Conservation (phyloP, 1,284 basidiomycete species). For the Malassezia sp. region DNA sequence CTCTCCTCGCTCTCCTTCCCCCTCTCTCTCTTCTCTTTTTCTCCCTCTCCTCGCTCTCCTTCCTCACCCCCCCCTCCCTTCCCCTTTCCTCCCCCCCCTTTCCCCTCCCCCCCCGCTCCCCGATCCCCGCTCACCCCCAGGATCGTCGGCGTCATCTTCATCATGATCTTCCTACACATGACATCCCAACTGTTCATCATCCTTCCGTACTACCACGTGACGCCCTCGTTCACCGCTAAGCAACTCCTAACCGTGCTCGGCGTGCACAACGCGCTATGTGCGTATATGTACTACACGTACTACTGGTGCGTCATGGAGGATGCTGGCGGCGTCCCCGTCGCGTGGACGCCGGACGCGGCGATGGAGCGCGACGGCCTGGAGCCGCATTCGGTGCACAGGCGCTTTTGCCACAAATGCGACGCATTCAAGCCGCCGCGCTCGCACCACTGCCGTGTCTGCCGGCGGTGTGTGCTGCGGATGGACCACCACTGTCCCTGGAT, state of each 20-base stretch:
- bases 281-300: constrained; percentile 33
- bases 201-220: constrained; percentile 28
- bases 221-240: constrained; percentile 41
- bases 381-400: constrained; percentile 12
- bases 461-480: constrained; percentile 60
- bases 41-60: no score
- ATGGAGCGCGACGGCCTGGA: constrained; percentile 1
- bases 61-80: no score
- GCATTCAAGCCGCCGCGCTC: constrained; percentile 60
- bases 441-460: constrained; percentile 66
- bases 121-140: constrained; percentile 11
- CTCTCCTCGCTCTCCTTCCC: no score
- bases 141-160: constrained; percentile 18
- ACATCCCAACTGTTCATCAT: constrained; percentile 36
- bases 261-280: constrained; percentile 63
- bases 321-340: constrained; percentile 32
- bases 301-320: constrained; percentile 27
- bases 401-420: constrained; percentile 44
- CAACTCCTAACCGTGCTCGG: constrained; percentile 62
- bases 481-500: constrained; percentile 64
- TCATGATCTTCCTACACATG: constrained; percentile 33
- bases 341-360: constrained; percentile 26
- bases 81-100: no score
- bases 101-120: background rate
- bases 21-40: no score